A percentile compares a stretch with the other conserved stretches of the same genome.
These are phyloP conservation scores for Diversispora epigaea DNA, from an alignment of 192 early-diverging fungal species.

Conservation along the genomic window DNA sequence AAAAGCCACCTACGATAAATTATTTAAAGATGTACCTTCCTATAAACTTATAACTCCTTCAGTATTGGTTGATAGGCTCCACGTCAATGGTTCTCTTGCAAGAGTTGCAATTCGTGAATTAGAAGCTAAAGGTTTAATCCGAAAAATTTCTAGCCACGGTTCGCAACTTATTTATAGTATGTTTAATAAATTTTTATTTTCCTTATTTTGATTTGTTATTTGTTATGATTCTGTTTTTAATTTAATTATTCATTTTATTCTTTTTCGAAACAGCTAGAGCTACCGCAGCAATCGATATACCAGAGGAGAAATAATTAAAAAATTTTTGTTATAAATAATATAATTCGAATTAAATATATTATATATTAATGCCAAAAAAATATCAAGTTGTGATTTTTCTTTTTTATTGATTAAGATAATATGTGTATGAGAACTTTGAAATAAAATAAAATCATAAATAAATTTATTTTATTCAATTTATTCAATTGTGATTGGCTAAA, in stretches of 20 bases:
- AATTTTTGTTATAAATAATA: too few relatives aligned
- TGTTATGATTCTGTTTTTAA: neutral
- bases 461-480: too few relatives aligned
- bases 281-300: constrained; percentile 25
- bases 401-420: too few relatives aligned
- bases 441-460: too few relatives aligned
- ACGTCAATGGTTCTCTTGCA: constrained; percentile 96
- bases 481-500: too few relatives aligned
- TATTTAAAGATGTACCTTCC: constrained; percentile 99
- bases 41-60: constrained; percentile 99
- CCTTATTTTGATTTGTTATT: neutral
- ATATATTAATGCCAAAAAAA: too few relatives aligned
- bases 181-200: neutral
- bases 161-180: constrained; percentile 84
- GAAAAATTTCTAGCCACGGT: constrained; percentile 85
- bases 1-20: constrained; percentile 96
- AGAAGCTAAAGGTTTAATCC: constrained; percentile 88
- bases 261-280: constrained; percentile 24
- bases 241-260: too few relatives aligned
- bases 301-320: constrained; percentile 15
- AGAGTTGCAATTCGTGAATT: constrained; percentile 93
- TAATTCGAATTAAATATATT: too few relatives aligned
- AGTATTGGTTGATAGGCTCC: constrained; percentile 97
- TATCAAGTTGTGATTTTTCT: too few relatives aligned
- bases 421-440: too few relatives aligned